Evolutionary conservation across 176 grass and related monocot genomes (phyloP), one percentile per base, ranked within the genome.

Genomic region (Triticum timopheevii): DNA sequence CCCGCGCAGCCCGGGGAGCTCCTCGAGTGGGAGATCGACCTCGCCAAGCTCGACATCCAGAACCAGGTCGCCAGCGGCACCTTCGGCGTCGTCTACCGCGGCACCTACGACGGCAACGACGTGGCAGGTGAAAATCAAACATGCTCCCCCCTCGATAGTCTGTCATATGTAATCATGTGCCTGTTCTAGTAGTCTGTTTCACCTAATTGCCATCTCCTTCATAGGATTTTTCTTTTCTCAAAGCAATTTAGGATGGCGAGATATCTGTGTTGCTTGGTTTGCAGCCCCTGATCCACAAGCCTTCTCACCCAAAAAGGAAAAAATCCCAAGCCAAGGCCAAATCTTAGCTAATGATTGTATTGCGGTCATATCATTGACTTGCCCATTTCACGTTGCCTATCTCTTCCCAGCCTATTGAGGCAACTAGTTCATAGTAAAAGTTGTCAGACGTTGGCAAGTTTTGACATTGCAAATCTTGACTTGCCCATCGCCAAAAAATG

Each of bases 51-150:
- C 73, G 90, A 96, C 38, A 95, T 98, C 79, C 77, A 89, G 27
- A 88, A 82, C 38, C 88, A 88, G 72, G 69, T 98, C 56, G 96
- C 96, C 27, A 87, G 79, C 23, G 96, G 96, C 74, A 95, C 93
- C 11, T 98, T 95, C 63, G 96, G 96, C 44, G 91, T 91, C 10
- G 93, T 98, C 76, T 96, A 92, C 69, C 96, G 96, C 13, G 96
- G 93, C 82, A 88, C 78, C 47, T 98, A 98, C 39, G 88, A 94
- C 70, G 88, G 84, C 63, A 80, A 74, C 52, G 96, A 95, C 52
- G 93, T 98, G 39, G 96, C 96, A 68, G 92, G 96, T 61, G 16
- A 25, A 72, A 3, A 33, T 7, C 10, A 7, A 1, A 33, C 15
- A 2, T 6, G 8, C 5, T 2, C 44, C 4, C 20, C 35, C 12